Conservation (phyloP, 192 early-diverging fungal genomes). For the Podila minutissima region DNA sequence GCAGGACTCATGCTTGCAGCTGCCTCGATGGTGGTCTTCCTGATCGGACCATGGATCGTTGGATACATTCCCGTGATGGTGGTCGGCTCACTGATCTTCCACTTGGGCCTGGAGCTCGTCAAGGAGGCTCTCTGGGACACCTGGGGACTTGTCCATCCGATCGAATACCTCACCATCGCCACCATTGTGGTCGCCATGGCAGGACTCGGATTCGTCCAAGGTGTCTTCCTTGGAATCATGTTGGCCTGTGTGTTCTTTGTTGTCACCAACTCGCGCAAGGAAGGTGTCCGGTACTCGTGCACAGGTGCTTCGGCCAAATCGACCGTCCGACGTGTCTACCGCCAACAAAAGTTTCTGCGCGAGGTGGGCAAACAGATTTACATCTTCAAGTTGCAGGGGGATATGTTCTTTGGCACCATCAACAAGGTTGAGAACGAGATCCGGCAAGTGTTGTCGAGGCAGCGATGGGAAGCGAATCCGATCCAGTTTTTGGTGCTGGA, state of each 20-base stretch:
- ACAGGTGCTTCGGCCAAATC: constrained; percentile 77
- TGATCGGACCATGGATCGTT: constrained; percentile 87
- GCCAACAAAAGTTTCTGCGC: constrained; percentile 88
- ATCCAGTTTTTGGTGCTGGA: constrained; percentile 91
- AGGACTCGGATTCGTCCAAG: constrained; percentile 92
- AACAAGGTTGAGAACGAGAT: constrained; percentile 82
- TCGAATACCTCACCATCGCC: constrained; percentile 94
- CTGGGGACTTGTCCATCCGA: constrained; percentile 78
- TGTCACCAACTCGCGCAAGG: constrained; percentile 73
- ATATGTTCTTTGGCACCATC: constrained; percentile 98
- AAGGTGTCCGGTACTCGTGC: constrained; percentile 71
- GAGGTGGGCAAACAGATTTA: constrained; percentile 87
- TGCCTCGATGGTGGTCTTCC: constrained; percentile 78
- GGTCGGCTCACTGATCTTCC: constrained; percentile 95
- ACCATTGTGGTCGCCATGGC: constrained; percentile 91
- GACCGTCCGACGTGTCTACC: constrained; percentile 88
- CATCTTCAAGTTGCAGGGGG: constrained; percentile 91
- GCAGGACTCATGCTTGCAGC: constrained; percentile 86
- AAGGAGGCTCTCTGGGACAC: constrained; percentile 95
- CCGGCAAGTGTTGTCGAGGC: constrained; percentile 67
- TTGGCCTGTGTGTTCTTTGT: constrained; percentile 97
- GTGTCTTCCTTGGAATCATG: constrained; percentile 92
- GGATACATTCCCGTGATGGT: constrained; percentile 96
- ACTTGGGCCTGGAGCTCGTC: constrained; percentile 92
- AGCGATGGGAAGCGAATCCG: constrained; percentile 72